Evolutionary conservation across 2,329 filamentous ascomycete genomes (phyloP).

Genomic region (Penicillium sp.): DNA sequence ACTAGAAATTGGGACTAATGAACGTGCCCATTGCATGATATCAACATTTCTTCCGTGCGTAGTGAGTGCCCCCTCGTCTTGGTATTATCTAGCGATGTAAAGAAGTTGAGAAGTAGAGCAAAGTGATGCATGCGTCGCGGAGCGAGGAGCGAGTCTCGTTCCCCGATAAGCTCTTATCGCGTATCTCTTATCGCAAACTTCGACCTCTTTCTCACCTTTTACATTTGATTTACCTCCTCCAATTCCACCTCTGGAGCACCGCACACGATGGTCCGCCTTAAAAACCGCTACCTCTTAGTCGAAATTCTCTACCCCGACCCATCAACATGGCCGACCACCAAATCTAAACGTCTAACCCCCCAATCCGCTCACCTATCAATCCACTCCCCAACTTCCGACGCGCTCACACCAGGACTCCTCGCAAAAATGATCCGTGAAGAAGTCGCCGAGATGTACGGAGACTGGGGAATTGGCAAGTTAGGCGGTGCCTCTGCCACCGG

Average conservation of each 20-base stretch:
- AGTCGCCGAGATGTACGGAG: slow-evolving; percentile 74
- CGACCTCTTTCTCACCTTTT: slow-evolving; percentile 4
- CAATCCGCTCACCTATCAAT: slow-evolving; percentile 64
- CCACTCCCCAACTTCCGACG: slow-evolving; percentile 73
- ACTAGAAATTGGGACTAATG: slow-evolving; percentile 29
- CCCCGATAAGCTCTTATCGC: slow-evolving; percentile 9
- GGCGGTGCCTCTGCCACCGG: slow-evolving; percentile 66
- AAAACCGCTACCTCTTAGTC: slow-evolving; percentile 92
- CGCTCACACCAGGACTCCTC: slow-evolving; percentile 65
- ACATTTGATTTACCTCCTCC: neutral
- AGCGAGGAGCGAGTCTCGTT: no score
- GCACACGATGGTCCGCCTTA: slow-evolving; percentile 83
- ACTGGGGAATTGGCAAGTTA: slow-evolving; percentile 66
- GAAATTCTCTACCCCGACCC: slow-evolving; percentile 80
- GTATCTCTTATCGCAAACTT: slow-evolving; percentile 14
- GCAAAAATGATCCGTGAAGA: slow-evolving; percentile 68
- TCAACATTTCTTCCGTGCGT: neutral
- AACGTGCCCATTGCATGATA: slow-evolving; percentile 16
- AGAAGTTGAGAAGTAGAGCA: neutral
- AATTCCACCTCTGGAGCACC: neutral
- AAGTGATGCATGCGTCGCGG: no score
- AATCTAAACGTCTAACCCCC: slow-evolving; percentile 27
- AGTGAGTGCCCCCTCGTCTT: no score
- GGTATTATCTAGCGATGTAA: no score
- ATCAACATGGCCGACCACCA: slow-evolving; percentile 38